Conservation (phyloP, 2,329 filamentous ascomycete genomes). For the Paecilomyces formosus region DNA sequence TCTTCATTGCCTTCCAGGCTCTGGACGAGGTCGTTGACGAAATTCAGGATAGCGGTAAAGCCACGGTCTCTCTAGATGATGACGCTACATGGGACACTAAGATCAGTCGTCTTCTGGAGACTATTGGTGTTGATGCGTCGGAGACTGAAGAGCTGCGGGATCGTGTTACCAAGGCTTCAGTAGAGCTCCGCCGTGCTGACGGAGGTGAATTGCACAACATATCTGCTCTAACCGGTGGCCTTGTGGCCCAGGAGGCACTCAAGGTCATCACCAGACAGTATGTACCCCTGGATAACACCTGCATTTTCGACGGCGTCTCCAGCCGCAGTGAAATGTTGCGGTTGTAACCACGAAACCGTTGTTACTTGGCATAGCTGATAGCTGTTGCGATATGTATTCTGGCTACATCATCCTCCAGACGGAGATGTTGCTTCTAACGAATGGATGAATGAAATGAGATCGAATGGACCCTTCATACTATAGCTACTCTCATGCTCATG, state of each 20-base stretch:
- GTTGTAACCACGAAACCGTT: conserved; percentile 21
- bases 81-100: conserved; percentile 23
- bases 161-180: conserved; percentile 47
- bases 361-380: neutral
- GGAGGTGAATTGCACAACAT: conserved; percentile 91
- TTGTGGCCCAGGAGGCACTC: conserved; percentile 95
- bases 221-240: conserved; percentile 76
- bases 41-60: conserved; percentile 39
- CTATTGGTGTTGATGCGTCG: conserved; percentile 31
- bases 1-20: conserved; percentile 59
- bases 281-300: conserved; percentile 56
- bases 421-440: neutral
- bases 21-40: conserved; percentile 43
- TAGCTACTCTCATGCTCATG: no score
- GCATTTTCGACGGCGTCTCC: conserved; percentile 54
- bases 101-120: conserved; percentile 18
- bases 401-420: neutral
- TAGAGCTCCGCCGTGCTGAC: conserved; percentile 67
- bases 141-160: conserved; percentile 44
- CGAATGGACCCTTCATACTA: neutral
- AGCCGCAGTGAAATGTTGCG: conserved; percentile 49
- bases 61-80: conserved; percentile 22
- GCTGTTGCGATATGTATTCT: neutral
- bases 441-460: neutral
- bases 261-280: conserved; percentile 66